A percentile compares a stretch with the other conserved stretches of the same genome.
Evolutionary conservation across 1,284 basidiomycete species (phyloP).

Genomic region (Ceratobasidium sp.): DNA sequence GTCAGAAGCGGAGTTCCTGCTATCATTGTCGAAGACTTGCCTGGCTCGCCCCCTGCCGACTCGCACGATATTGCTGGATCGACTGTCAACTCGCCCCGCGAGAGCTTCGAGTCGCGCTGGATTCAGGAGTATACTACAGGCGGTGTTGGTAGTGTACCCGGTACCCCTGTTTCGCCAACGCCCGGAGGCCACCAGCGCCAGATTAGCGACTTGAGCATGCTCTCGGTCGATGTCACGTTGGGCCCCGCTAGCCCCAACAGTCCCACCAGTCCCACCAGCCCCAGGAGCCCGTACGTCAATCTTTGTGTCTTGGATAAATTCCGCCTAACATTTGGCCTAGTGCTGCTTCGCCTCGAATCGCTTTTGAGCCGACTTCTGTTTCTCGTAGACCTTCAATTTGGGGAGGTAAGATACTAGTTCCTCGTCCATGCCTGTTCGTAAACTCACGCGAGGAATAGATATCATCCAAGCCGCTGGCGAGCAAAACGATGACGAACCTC

Average conservation of each 20-base stretch:
- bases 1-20: conserved; percentile 47
- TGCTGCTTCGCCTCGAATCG: conserved; percentile 1
- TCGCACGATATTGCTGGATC: conserved; percentile 39
- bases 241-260: too few relatives aligned
- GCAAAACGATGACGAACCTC: conserved; percentile 10
- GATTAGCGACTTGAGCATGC: conserved; percentile 18
- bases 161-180: not conserved
- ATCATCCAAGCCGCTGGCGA: conserved; percentile 32
- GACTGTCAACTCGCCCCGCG: conserved; percentile 28
- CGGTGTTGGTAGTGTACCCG: conserved; percentile 2
- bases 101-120: conserved; percentile 30
- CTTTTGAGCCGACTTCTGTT: conserved; percentile 13
- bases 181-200: conserved; percentile 16
- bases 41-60: conserved; percentile 43
- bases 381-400: conserved; percentile 32
- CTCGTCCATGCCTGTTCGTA: not conserved
- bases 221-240: conserved; percentile 22
- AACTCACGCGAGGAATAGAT: conserved; percentile 5
- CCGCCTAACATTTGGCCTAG: not conserved
- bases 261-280: too few relatives aligned
- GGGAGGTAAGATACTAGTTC: conserved; percentile 13
- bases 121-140: conserved; percentile 12
- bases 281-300: not conserved
- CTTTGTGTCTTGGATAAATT: not conserved
- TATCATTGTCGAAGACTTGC: conserved; percentile 49